phyloP scores from a whole-genome alignment of 1,284 basidiomycete genomes.

The Heterobasidion parviporum region DNA sequence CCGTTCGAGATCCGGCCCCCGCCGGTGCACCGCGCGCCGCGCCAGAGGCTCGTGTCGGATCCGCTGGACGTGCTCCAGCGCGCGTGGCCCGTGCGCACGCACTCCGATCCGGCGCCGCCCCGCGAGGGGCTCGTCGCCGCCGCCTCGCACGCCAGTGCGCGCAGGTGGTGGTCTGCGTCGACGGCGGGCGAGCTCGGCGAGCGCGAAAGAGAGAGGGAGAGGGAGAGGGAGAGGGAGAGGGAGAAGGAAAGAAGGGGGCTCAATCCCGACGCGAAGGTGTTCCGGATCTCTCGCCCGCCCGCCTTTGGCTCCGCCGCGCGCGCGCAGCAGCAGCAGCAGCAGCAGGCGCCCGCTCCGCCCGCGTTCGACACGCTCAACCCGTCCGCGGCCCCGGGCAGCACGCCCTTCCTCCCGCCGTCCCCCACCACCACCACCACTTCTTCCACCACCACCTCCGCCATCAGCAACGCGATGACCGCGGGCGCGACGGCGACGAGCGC shows the following conservation, averaged over 20 bases:
- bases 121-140: constrained; percentile 9
- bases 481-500: constrained; percentile 21
- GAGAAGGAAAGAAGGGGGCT: constrained; percentile 38
- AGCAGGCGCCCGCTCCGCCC: neutral
- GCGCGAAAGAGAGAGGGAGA: constrained; percentile 27
- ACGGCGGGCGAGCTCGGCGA: constrained; percentile 24
- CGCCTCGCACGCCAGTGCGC: constrained; percentile 13
- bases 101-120: constrained; percentile 29
- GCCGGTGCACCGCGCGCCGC: constrained; percentile 3
- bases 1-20: constrained; percentile 37
- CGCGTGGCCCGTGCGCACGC: constrained; percentile 23
- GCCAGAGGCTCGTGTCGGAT: constrained; percentile 18
- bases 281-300: constrained; percentile 37
- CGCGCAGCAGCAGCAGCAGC: constrained; percentile 5
- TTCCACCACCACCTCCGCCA: neutral
- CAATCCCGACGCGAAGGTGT: constrained; percentile 81
- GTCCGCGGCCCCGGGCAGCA: neutral
- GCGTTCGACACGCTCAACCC: neutral
- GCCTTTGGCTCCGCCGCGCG: constrained; percentile 1
- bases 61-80: constrained; percentile 24
- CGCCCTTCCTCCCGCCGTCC: neutral
- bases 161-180: constrained; percentile 26
- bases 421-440: neutral
- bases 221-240: neutral
- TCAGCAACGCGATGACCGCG: constrained; percentile 4